Evolutionary conservation across 2,329 filamentous ascomycete genomes (phyloP).

Genomic region (Aschersonia sp.): DNA sequence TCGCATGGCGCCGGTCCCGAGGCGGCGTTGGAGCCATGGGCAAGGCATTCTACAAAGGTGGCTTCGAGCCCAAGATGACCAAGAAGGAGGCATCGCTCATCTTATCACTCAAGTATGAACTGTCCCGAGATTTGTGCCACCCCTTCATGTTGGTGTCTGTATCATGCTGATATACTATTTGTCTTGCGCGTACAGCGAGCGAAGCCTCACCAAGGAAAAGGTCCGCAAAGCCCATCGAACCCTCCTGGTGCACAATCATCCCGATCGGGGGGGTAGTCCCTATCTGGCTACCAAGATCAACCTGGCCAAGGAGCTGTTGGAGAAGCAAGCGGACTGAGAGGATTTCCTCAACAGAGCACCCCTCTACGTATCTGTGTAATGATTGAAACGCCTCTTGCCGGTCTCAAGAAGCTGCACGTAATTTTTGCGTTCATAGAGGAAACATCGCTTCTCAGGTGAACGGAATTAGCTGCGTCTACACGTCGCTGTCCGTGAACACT

Average conservation of each 20-base stretch:
- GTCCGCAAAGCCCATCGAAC: slow-evolving; percentile 89
- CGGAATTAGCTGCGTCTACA: too few species aligned
- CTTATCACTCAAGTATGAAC: slow-evolving; percentile 65
- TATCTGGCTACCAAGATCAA: slow-evolving; percentile 97
- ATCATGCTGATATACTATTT: neutral
- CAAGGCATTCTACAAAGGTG: slow-evolving; percentile 93
- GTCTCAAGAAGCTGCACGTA: too few species aligned
- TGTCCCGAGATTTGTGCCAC: neutral
- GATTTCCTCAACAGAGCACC: neutral
- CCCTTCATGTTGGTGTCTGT: neutral
- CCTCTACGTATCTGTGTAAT: too few species aligned
- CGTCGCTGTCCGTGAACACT: too few species aligned
- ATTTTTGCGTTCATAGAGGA: too few species aligned
- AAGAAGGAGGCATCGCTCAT: slow-evolving; percentile 83
- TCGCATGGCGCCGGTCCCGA: slow-evolving; percentile 73
- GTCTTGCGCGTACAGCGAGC: slow-evolving; percentile 46
- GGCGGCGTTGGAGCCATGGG: slow-evolving; percentile 68
- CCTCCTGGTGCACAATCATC: slow-evolving; percentile 95
- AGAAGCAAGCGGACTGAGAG: slow-evolving; percentile 39
- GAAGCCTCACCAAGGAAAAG: slow-evolving; percentile 79
- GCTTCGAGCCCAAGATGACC: slow-evolving; percentile 95
- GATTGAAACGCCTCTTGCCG: too few species aligned
- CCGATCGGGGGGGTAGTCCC: slow-evolving; percentile 89
- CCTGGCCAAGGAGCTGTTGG: slow-evolving; percentile 91
- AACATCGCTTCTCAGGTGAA: too few species aligned